phyloP scores from a whole-genome alignment of 345 rosid genomes.

The Diplotaxis tenuifolia region DNA sequence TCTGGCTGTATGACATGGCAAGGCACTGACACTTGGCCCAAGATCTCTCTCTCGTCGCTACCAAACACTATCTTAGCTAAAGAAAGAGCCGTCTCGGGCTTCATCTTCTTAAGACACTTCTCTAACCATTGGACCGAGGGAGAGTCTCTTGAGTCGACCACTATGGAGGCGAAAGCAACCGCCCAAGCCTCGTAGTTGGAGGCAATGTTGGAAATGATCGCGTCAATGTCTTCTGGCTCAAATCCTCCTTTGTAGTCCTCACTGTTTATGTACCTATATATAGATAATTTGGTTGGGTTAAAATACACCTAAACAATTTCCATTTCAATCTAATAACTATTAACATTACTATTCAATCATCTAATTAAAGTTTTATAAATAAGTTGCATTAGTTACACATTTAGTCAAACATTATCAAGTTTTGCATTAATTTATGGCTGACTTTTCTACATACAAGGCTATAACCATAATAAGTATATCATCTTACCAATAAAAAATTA shows the following conservation, averaged over 20 bases:
- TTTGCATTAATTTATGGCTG: slow-evolving; percentile 12
- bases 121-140: slow-evolving; percentile 31
- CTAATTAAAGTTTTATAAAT: not conserved
- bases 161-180: slow-evolving; percentile 40
- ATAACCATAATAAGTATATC: not conserved
- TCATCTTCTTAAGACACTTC: slow-evolving; percentile 47
- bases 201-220: slow-evolving; percentile 44
- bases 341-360: not conserved
- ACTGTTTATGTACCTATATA: slow-evolving; percentile 54
- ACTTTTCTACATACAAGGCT: not conserved
- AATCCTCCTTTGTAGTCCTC: slow-evolving; percentile 70
- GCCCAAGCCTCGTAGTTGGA: slow-evolving; percentile 54
- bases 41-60: slow-evolving; percentile 51
- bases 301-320: slow-evolving; percentile 42
- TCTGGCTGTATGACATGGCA: slow-evolving; percentile 56
- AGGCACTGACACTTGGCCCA: slow-evolving; percentile 48
- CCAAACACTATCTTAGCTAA: slow-evolving; percentile 58
- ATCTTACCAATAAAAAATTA: not conserved
- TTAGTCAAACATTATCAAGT: slow-evolving; percentile 4
- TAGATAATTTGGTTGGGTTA: not conserved
- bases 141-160: slow-evolving; percentile 46
- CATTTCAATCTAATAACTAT: slow-evolving; percentile 8
- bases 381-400: not conserved
- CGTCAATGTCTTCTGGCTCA: slow-evolving; percentile 39
- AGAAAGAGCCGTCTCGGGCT: slow-evolving; percentile 50